A percentile compares a stretch with the other conserved stretches of the same genome.
Evolutionary conservation across 73 alveolate species (phyloP).

Genomic region (Stentor roeselii): DNA sequence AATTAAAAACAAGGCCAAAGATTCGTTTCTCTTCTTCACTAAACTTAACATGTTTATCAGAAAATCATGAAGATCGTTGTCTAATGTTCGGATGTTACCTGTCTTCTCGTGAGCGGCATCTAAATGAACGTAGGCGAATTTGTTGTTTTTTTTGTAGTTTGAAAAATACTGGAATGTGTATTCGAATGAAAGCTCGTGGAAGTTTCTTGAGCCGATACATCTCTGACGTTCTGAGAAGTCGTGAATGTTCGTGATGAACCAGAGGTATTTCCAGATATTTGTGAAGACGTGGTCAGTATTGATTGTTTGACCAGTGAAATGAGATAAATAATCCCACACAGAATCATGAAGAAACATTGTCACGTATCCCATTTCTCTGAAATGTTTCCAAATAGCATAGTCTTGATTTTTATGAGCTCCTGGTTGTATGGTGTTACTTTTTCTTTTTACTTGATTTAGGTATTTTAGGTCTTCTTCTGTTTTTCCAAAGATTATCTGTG

Average conservation of each 20-base stretch:
- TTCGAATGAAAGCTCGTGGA: background rate
- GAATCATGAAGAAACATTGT: background rate
- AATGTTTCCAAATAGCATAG: too few species aligned
- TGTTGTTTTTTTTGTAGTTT: background rate
- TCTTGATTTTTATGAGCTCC: background rate
- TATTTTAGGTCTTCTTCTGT: too few species aligned
- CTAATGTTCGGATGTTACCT: background rate
- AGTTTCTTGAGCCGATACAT: background rate
- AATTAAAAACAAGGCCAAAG: too few species aligned
- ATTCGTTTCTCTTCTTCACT: too few species aligned
- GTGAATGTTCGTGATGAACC: background rate
- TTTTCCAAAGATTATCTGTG: too few species aligned
- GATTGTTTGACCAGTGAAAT: background rate
- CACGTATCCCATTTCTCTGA: too few species aligned
- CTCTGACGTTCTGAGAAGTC: background rate
- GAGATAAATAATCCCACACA: background rate
- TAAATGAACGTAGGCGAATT: background rate
- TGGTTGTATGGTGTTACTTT: too few species aligned
- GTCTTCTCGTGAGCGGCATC: background rate
- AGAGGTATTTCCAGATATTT: background rate
- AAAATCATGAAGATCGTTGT: background rate
- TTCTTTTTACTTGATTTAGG: too few species aligned
- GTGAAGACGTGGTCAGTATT: background rate
- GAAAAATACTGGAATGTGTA: background rate
- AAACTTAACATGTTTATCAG: too few species aligned